These are phyloP conservation scores for Pichia insulana DNA, from an alignment of 805 yeast species.

Conservation along the genomic window DNA sequence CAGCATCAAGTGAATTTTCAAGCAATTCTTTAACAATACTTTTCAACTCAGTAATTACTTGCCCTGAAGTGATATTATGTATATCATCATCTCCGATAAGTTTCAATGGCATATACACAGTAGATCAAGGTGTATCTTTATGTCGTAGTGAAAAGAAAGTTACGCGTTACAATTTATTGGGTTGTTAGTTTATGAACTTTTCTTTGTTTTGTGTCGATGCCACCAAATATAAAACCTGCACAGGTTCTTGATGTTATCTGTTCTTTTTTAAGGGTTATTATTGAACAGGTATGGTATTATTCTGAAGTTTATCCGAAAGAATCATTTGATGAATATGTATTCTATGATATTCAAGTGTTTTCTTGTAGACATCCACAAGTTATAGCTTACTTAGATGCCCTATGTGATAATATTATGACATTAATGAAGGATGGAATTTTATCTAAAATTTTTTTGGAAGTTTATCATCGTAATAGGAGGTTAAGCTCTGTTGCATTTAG, in stretches of 20 bases:
- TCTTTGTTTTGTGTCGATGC: too few species aligned
- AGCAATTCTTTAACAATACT: slow-evolving; percentile 78
- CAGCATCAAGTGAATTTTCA: slow-evolving; percentile 82
- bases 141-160: too few species aligned
- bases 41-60: slow-evolving; percentile 73
- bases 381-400: slow-evolving; percentile 29
- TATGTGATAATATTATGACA: slow-evolving; percentile 15
- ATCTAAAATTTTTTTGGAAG: slow-evolving; percentile 19
- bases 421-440: slow-evolving; percentile 19
- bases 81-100: slow-evolving; percentile 46
- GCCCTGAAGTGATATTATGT: slow-evolving; percentile 81
- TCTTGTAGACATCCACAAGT: slow-evolving; percentile 40
- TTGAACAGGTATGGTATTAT: slow-evolving; percentile 45
- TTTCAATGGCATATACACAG: slow-evolving; percentile 25
- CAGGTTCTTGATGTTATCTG: not conserved
- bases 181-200: too few species aligned
- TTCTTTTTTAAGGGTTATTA: slow-evolving; percentile 4
- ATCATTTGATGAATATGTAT: slow-evolving; percentile 36
- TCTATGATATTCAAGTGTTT: slow-evolving; percentile 36
- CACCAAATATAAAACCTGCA: not conserved
- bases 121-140: too few species aligned
- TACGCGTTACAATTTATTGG: too few species aligned
- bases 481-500: slow-evolving; percentile 23
- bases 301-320: slow-evolving; percentile 44
- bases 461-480: slow-evolving; percentile 7